These are phyloP conservation scores for Daldinia eschscholtzii DNA, from an alignment of 2,329 filamentous ascomycete species.

Conservation along the genomic window DNA sequence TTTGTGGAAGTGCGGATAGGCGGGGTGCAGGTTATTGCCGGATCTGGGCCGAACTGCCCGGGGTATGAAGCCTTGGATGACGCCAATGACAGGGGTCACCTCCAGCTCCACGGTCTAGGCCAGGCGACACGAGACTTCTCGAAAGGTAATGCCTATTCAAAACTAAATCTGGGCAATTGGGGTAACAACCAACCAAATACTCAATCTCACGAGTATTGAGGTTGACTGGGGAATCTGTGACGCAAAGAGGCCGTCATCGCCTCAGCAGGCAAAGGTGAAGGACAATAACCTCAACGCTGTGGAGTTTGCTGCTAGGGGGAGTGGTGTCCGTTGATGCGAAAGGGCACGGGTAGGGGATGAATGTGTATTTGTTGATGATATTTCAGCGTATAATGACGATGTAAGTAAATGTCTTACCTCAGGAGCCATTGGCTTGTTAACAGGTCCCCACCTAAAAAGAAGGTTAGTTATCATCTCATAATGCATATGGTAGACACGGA, in stretches of 20 bases:
- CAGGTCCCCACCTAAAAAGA: constrained; percentile 82
- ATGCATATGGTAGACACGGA: constrained; percentile 3
- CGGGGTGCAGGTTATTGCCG: constrained; percentile 45
- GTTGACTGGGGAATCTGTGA: constrained; percentile 20
- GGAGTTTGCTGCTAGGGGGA: neutral
- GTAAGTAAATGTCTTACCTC: constrained; percentile 79
- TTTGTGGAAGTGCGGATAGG: constrained; percentile 32
- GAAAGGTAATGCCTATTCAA: constrained; percentile 22
- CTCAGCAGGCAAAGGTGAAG: neutral
- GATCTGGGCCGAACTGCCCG: constrained; percentile 41
- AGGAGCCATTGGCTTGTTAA: constrained; percentile 98
- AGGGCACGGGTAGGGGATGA: constrained; percentile 21
- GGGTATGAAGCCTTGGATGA: constrained; percentile 40
- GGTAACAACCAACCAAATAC: constrained; percentile 15
- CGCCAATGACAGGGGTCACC: constrained; percentile 47
- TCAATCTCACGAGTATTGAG: constrained; percentile 4
- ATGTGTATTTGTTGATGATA: constrained; percentile 12
- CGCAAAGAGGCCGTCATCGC: constrained; percentile 32
- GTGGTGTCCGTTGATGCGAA: neutral
- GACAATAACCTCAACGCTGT: neutral
- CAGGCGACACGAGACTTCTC: constrained; percentile 30
- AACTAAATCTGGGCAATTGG: constrained; percentile 20
- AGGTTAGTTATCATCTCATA: constrained; percentile 49
- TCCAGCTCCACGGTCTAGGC: constrained; percentile 25
- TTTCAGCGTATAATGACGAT: constrained; percentile 11